A percentile compares a stretch with the other conserved stretches of the same genome.
These are phyloP conservation scores for Hypoxylon sp. DNA, from an alignment of 2,329 filamentous ascomycete genomes.

Conservation along the genomic window DNA sequence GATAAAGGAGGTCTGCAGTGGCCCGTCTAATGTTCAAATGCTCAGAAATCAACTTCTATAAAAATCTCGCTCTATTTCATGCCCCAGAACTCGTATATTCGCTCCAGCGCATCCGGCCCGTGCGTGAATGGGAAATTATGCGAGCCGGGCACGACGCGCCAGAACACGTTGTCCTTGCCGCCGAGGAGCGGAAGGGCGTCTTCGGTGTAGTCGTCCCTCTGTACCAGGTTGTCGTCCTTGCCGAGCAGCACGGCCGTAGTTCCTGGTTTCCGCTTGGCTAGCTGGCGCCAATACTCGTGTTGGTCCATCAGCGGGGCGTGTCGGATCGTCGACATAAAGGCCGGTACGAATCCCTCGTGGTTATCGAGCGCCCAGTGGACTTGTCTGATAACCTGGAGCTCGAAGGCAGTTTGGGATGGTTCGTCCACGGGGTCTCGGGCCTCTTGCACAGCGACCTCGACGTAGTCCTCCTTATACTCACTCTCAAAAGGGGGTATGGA, in stretches of 20 bases:
- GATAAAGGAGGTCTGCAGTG: too few relatives aligned
- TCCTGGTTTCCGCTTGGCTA: constrained; percentile 58
- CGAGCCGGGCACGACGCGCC: constrained; percentile 65
- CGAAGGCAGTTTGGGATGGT: constrained; percentile 54
- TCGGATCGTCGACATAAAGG: constrained; percentile 70
- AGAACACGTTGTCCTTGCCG: constrained; percentile 62
- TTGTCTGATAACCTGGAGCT: constrained; percentile 62
- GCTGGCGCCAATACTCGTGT: constrained; percentile 62
- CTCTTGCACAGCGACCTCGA: constrained; percentile 60
- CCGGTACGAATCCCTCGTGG: constrained; percentile 69
- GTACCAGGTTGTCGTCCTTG: constrained; percentile 64
- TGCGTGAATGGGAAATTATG: constrained; percentile 75
- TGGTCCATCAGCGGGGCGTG: constrained; percentile 67
- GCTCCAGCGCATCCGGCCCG: constrained; percentile 57
- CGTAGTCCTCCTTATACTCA: constrained; percentile 51
- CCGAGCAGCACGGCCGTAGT: constrained; percentile 67
- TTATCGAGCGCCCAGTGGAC: constrained; percentile 70
- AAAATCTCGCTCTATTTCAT: constrained; percentile 26
- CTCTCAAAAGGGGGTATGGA: constrained; percentile 36
- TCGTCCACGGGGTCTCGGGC: constrained; percentile 50
- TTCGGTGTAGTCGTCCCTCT: constrained; percentile 61
- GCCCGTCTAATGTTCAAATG: constrained; percentile 5
- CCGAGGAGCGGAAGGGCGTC: constrained; percentile 66
- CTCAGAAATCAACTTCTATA: background rate
- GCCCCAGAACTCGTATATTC: constrained; percentile 64